These are phyloP conservation scores for Macroventuria anomochaeta DNA, from an alignment of 2,329 filamentous ascomycete genomes.

Conservation along the genomic window DNA sequence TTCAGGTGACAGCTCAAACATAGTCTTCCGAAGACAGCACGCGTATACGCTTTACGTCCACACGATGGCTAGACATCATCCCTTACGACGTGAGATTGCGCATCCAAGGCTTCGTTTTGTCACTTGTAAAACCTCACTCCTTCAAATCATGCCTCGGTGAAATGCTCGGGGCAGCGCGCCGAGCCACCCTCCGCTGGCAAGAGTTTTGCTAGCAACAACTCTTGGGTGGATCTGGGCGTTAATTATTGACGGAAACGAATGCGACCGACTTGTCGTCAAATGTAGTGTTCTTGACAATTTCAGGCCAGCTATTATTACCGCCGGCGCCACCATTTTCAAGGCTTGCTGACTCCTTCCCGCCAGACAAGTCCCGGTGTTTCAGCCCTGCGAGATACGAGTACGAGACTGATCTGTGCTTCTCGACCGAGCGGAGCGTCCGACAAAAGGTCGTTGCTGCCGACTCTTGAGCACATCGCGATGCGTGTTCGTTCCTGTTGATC, in stretches of 20 bases:
- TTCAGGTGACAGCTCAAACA: not conserved
- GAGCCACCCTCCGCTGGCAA: not conserved
- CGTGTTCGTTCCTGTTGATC: not conserved
- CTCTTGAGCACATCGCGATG: not conserved
- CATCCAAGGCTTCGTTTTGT: not conserved
- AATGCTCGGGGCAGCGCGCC: not conserved
- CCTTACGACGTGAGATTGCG: slow-evolving; percentile 2
- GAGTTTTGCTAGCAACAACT: not conserved
- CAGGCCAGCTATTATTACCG: slow-evolving; percentile 3
- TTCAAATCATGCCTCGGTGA: not conserved
- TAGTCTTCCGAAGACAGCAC: not conserved
- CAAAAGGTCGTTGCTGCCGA: not conserved
- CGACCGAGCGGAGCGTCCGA: slow-evolving; percentile 3
- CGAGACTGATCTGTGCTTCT: not conserved
- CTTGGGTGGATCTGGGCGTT: not conserved
- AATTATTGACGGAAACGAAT: not conserved
- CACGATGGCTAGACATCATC: not conserved
- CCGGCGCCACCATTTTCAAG: not conserved
- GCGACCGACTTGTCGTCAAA: not conserved
- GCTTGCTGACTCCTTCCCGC: slow-evolving; percentile 2
- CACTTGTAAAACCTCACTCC: not conserved
- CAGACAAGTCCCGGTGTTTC: slow-evolving; percentile 1
- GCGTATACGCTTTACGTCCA: slow-evolving; percentile 1
- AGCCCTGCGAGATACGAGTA: slow-evolving; percentile 5
- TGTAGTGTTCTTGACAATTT: not conserved